Percentiles rank a stretch among this genome's conserved stretches.
These are phyloP conservation scores for Porcisia hertigi DNA, from an alignment of 208 protist genomes.

Conservation along the genomic window DNA sequence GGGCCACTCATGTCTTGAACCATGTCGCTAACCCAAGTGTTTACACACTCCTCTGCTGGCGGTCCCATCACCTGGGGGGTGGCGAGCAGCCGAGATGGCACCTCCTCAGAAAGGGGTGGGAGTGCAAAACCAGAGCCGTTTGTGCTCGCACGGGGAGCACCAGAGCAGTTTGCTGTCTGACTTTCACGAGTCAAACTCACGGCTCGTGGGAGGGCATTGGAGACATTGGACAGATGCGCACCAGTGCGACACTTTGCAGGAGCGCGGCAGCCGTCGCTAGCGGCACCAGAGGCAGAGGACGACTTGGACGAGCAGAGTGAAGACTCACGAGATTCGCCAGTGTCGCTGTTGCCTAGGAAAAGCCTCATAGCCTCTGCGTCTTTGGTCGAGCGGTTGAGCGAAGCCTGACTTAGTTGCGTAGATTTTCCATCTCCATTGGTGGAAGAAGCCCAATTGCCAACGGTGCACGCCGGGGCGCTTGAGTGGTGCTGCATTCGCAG, in stretches of 20 bases:
- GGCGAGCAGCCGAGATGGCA: neutral
- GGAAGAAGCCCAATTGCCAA: neutral
- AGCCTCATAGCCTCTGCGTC: constrained; percentile 29
- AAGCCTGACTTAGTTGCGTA: neutral
- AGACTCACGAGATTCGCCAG: neutral
- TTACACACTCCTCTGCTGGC: constrained; percentile 9
- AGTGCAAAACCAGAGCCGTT: neutral
- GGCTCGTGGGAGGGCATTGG: neutral
- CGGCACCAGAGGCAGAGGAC: neutral
- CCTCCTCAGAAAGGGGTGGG: neutral
- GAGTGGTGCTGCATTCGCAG: constrained; percentile 27
- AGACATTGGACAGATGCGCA: neutral
- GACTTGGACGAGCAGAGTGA: constrained; percentile 19
- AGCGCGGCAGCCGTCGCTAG: neutral
- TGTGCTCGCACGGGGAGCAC: neutral
- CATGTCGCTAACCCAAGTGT: constrained; percentile 12
- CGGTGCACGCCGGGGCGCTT: neutral
- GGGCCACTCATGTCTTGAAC: constrained; percentile 16
- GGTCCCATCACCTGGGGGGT: neutral
- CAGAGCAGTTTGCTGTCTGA: neutral
- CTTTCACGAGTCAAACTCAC: neutral
- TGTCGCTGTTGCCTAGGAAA: constrained; percentile 22
- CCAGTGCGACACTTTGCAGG: neutral
- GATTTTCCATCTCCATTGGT: neutral
- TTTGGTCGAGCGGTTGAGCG: neutral